Conservation (phyloP, 2,329 filamentous ascomycete species). For the Leptosphaerulina australis region DNA sequence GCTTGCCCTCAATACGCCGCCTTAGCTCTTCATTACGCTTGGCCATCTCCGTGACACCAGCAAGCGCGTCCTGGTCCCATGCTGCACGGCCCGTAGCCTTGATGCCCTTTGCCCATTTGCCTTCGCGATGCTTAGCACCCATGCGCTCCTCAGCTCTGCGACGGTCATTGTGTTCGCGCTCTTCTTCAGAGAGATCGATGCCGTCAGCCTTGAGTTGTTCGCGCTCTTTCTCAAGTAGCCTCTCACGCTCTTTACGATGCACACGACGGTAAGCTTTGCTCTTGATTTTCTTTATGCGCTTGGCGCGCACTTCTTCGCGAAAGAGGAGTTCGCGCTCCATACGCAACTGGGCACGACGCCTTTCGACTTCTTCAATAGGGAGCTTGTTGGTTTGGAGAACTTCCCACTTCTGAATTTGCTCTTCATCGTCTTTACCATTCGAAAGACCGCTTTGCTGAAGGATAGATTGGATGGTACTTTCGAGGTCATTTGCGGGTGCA, state of each 20-base stretch:
- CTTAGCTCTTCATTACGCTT: slow-evolving; percentile 81
- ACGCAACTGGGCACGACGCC: slow-evolving; percentile 74
- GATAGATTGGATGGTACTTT: slow-evolving; percentile 84
- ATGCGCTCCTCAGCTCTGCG: slow-evolving; percentile 82
- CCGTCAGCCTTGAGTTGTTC: slow-evolving; percentile 65
- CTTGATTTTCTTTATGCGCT: slow-evolving; percentile 98
- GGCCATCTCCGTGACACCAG: slow-evolving; percentile 80
- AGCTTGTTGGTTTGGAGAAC: slow-evolving; percentile 73
- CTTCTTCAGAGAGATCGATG: slow-evolving; percentile 66
- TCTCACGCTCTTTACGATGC: slow-evolving; percentile 78
- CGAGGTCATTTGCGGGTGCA: slow-evolving; percentile 77
- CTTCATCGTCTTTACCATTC: slow-evolving; percentile 65
- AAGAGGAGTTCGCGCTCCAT: slow-evolving; percentile 84
- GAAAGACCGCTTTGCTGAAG: slow-evolving; percentile 84
- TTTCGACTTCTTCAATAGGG: slow-evolving; percentile 73
- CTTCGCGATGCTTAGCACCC: slow-evolving; percentile 82
- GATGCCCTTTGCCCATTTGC: slow-evolving; percentile 88
- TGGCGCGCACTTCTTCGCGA: slow-evolving; percentile 83
- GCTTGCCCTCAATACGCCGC: slow-evolving; percentile 76
- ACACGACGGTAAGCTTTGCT: slow-evolving; percentile 93
- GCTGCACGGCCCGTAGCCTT: slow-evolving; percentile 78
- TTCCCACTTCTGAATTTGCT: slow-evolving; percentile 71
- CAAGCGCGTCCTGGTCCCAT: slow-evolving; percentile 87
- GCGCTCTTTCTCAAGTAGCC: slow-evolving; percentile 62
- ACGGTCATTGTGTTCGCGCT: slow-evolving; percentile 71